Conservation (phyloP, 345 rosid genomes). For the Ricinus communis region DNA sequence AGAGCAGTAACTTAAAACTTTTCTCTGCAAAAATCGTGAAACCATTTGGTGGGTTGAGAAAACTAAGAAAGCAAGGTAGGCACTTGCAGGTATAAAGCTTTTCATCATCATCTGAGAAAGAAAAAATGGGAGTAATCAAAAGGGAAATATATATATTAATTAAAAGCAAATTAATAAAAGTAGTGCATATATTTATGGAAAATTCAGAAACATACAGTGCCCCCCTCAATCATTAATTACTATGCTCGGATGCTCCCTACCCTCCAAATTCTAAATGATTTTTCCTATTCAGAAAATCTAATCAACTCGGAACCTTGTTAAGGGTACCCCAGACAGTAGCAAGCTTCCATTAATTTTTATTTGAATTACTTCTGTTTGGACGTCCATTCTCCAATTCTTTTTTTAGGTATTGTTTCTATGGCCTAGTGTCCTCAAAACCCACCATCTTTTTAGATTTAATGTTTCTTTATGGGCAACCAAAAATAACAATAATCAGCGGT, state of each 20-base stretch:
- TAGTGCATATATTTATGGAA: too few relatives aligned
- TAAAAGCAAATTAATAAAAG: too few relatives aligned
- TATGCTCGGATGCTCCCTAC: conserved; percentile 15
- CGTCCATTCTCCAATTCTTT: conserved; percentile 22
- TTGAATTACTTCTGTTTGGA: conserved; percentile 25
- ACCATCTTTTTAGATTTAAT: conserved; percentile 24
- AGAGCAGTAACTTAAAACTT: neutral
- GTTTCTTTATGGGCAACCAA: conserved; percentile 34
- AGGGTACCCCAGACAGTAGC: conserved; percentile 39
- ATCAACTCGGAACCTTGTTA: conserved; percentile 21
- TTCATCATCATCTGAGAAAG: too few relatives aligned
- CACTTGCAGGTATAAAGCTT: too few relatives aligned
- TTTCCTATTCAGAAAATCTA: conserved; percentile 26
- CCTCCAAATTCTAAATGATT: conserved; percentile 12
- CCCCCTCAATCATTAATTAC: conserved; percentile 2
- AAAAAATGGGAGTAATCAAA: too few relatives aligned
- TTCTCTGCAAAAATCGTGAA: too few relatives aligned
- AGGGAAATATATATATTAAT: too few relatives aligned
- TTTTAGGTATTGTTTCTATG: neutral
- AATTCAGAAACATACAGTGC: neutral
- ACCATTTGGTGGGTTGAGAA: too few relatives aligned
- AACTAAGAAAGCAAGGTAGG: too few relatives aligned
- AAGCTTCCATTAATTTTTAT: conserved; percentile 17
- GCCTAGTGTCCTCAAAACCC: conserved; percentile 30
- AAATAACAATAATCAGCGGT: conserved; percentile 2